Base-by-base conservation (phyloP, 306 rosid genomes). In the Mimosa pudica region DNA sequence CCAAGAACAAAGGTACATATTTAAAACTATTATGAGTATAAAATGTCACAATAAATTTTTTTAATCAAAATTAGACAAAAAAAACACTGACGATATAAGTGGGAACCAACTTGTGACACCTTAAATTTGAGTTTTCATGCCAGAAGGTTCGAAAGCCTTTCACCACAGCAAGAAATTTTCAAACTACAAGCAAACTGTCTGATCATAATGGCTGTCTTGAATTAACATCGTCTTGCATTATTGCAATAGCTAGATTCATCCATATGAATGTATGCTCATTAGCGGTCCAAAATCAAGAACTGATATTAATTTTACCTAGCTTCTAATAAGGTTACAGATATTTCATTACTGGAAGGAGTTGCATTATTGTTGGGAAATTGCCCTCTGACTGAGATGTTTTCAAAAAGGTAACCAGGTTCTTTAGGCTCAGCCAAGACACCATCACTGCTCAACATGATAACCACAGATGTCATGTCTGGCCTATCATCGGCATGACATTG, bases 401-500 rank as follows among this genome's bases (percentile, higher is more conserved):
- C 51, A 0, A 77, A 10, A 13, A 82, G 71, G 62, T 82, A 87
- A 54, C 85, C 71, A 0, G 88, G 90, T 11, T 87, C 85, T 16
- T 70, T 82, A 6, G 91, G 93, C 12, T 75, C 81, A 17, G 86
- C 63, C 58, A 87, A 84, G 3, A 7, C 10, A 66, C 30, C 76
- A 48, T 82, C 81, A 65, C 88, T 82, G 3, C 74, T 78, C 14
- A 85, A 47, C 88, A 89, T 85, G 61, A 83, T 55, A 62, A 89
- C 88, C 12, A 82, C 83, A 55, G 83, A 75, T 0, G 87, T 35
- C 88, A 87, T 87, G 77, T 72, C 71, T 48, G 89, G 89, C 71
- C 93, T 64, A 16, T 87, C 88, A 17, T 85, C 70, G 0, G 89
- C 84, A 45, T 66, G 80, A 7, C 78, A 86, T 49, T 88, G 90